Base-by-base conservation (phyloP, 2,329 filamentous ascomycete genomes). In the Pseudovirgaria hyperparasitica region DNA sequence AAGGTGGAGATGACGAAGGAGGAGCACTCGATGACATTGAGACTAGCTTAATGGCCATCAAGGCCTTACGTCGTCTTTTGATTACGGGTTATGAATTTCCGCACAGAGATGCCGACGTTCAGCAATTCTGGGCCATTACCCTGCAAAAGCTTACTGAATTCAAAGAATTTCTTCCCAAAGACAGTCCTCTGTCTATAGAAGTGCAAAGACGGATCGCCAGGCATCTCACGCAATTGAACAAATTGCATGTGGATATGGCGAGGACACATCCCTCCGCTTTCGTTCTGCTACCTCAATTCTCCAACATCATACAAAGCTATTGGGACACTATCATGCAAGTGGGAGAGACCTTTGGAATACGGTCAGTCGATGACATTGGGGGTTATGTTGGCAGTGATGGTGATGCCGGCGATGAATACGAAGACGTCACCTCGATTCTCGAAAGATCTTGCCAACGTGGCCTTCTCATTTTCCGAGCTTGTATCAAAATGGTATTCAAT, bases 171-270 rank as follows among this genome's bases (percentile, higher is more conserved):
- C 67, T 92, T 19, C 58, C 59, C 14, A 65, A 72, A 26, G 65
- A 64, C n/a, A 55, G 60, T 5, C 51, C 70, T 3, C 55, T 76
- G 19, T 43, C 41, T 5, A 48, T 57, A 4, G 53, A 58, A 4
- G 66, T 73, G 14, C 68, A 70, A 32, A 68, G 67, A 19, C 47
- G 78, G 14, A 60, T 92, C n/a, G 80, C 81, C 38, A 92, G 85
- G 47, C 86, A 94, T 46, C 62, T 93, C 2, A 58, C 94, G 22
- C 86, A 96, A 46, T 76, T 96, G 26, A 76, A 86, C 4, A 98
- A 96, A 54, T 62, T 98, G 3, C 90, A 96, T 48, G 66, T 92
- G 20, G 76, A 84, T 30, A 87, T 96, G 76, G 74, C 82, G 2
- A 72, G 72, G 26, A 59, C 65, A 5, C 85, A 93, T 48, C 75